Base-by-base conservation (phyloP, 441 rosid species). In the Erodium chrysanthum region DNA sequence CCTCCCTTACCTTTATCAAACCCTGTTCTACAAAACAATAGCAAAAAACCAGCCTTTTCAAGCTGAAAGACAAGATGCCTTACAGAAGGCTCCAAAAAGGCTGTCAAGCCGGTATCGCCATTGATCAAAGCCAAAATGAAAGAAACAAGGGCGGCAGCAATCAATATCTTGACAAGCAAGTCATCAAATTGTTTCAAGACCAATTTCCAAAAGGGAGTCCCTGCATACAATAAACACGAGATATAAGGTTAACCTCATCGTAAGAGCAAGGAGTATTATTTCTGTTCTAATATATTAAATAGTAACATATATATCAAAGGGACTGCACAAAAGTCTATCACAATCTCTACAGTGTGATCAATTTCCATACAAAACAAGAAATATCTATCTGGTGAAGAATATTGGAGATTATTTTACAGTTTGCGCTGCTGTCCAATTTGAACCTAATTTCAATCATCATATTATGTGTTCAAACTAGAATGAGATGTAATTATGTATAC, bases 21-120 rank as follows among this genome's bases (percentile, higher is more conserved):
- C 64, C n/a, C 20, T 64, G 27, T 35, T 21, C 44, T 7, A 66
- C 65, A 44, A 66, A 70, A 33, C 11, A 31, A 64, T 9, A 6
- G 12, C 9, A 70, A 68, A 33, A 61, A 67, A 66, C n/a, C 71
- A 25, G 65, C 27, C n/a, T 65, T n/a, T 15, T 12, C 56, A 73
- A 52, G 71, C 58, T n/a, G 68, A 63, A 59, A 64, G 64, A 70
- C 46, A 65, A 68, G 18, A 74, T 4, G 68, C 76, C 94, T 86
- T 86, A 94, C 99, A 82, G 86, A 94, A 82, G 99, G 97, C 90
- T 94, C 99, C 82, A 94, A 78, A 84, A 91, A 94, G 35, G 99
- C 99, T 71, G 86, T 83, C 76, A 94, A 80, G 72, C 97, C 99
- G 66, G 97, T 88, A 83, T 94, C 99, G 69, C 99, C 99, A 72